phyloP scores from a whole-genome alignment of 129 eudicot species.

The Centaurea solstitialis region DNA sequence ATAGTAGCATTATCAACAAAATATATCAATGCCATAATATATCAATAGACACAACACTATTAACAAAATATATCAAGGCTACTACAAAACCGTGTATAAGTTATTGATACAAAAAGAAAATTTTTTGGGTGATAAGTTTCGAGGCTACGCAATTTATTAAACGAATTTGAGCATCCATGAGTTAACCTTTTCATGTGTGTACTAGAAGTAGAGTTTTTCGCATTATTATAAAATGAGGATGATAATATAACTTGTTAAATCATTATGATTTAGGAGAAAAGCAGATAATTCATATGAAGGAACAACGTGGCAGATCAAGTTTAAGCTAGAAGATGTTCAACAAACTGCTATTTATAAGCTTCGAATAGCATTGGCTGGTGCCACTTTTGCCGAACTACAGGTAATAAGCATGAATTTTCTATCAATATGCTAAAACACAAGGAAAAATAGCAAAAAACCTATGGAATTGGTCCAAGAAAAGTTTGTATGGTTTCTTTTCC shows the following conservation, averaged over 20 bases:
- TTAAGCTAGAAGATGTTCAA: slow-evolving; percentile 49
- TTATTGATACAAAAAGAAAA: too few species aligned
- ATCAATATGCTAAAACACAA: not conserved
- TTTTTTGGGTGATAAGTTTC: too few species aligned
- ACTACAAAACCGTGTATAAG: too few species aligned
- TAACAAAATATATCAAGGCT: too few species aligned
- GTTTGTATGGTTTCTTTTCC: not conserved
- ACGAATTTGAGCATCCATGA: too few species aligned
- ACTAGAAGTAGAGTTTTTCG: too few species aligned
- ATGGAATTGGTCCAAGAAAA: not conserved
- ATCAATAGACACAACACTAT: too few species aligned
- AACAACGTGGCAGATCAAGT: slow-evolving; percentile 92
- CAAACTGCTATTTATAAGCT: slow-evolving; percentile 47
- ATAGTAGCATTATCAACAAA: too few species aligned
- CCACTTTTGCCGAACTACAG: slow-evolving; percentile 71
- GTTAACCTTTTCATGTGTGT: not conserved
- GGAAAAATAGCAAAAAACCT: not conserved
- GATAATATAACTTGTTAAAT: not conserved
- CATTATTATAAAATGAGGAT: not conserved
- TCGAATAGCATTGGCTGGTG: slow-evolving; percentile 83
- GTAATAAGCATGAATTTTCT: slow-evolving; percentile 26
- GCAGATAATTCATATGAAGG: slow-evolving; percentile 60
- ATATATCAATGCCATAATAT: too few species aligned
- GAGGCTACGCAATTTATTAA: too few species aligned
- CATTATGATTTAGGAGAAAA: slow-evolving; percentile 39